These are phyloP conservation scores for Fusarium equiseti DNA, from an alignment of 2,329 filamentous ascomycete genomes.

Conservation along the genomic window DNA sequence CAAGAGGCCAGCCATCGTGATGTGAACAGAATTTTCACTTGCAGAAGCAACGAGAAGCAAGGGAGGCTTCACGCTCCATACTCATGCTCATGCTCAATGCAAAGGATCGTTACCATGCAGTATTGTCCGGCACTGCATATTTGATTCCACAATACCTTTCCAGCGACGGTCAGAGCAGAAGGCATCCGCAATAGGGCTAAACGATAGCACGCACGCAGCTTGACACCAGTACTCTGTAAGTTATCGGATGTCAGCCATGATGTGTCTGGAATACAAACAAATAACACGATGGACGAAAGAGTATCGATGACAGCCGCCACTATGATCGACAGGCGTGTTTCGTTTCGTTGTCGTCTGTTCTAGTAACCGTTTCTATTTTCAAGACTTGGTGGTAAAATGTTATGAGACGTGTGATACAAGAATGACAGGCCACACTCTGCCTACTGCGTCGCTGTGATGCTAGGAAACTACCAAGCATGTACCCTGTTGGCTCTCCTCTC, in stretches of 20 bases:
- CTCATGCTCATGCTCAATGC: constrained; percentile 11
- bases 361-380: constrained; percentile 15
- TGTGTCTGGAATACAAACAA: constrained; percentile 6
- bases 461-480: constrained; percentile 25
- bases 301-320: constrained; percentile 1
- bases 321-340: constrained; percentile 38
- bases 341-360: constrained; percentile 13
- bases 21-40: constrained; percentile 33
- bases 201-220: constrained; percentile 20
- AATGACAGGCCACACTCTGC: constrained; percentile 23
- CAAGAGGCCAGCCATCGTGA: constrained; percentile 1
- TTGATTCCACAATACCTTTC: constrained; percentile 16
- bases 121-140: constrained; percentile 14
- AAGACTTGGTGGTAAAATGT: constrained; percentile 5
- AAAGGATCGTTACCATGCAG: constrained; percentile 23
- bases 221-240: constrained; percentile 6
- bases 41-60: constrained; percentile 43
- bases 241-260: constrained; percentile 4
- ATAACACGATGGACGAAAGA: not conserved
- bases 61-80: constrained; percentile 7
- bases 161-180: constrained; percentile 15
- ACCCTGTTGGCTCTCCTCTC: constrained; percentile 35
- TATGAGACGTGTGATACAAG: constrained; percentile 23
- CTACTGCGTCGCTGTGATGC: constrained; percentile 30
- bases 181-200: constrained; percentile 22